Conservation (phyloP, 2,329 filamentous ascomycete species). For the Fusarium falciforme region DNA sequence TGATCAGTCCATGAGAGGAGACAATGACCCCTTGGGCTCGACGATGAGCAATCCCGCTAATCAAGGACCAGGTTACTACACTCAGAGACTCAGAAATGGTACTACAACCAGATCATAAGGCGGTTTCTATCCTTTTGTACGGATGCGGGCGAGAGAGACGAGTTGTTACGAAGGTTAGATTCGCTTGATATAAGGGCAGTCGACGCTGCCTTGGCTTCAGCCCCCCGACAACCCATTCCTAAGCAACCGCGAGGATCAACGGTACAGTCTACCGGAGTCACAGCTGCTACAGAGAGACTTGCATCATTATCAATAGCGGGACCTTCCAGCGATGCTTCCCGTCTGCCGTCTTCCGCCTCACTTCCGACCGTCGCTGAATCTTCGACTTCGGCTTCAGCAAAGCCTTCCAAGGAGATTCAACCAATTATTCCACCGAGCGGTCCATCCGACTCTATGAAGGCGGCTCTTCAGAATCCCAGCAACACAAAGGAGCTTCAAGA, state of each 20-base stretch:
- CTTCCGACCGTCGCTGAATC: background rate
- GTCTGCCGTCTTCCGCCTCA: background rate
- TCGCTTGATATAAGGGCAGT: constrained; percentile 59
- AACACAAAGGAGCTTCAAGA: constrained; percentile 75
- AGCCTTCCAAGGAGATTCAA: constrained; percentile 14
- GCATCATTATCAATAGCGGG: background rate
- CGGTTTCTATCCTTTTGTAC: constrained; percentile 92
- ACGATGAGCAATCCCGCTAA: constrained; percentile 7
- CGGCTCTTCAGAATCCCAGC: constrained; percentile 38
- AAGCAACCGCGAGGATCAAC: background rate
- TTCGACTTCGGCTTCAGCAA: constrained; percentile 14
- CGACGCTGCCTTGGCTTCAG: constrained; percentile 21
- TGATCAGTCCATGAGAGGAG: background rate
- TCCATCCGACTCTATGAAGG: constrained; percentile 24
- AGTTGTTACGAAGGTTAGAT: constrained; percentile 80
- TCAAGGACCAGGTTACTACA: constrained; percentile 70
- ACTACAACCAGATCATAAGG: constrained; percentile 88
- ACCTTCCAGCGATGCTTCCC: background rate
- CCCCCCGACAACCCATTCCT: constrained; percentile 15
- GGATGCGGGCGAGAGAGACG: constrained; percentile 74
- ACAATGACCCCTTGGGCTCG: background rate
- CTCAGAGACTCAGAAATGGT: constrained; percentile 82
- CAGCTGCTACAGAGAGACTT: background rate
- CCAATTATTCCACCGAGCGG: constrained; percentile 23
- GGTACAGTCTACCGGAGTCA: background rate